Conservation (phyloP, 2,329 filamentous ascomycete species). For the Epichloe gansuensis region DNA sequence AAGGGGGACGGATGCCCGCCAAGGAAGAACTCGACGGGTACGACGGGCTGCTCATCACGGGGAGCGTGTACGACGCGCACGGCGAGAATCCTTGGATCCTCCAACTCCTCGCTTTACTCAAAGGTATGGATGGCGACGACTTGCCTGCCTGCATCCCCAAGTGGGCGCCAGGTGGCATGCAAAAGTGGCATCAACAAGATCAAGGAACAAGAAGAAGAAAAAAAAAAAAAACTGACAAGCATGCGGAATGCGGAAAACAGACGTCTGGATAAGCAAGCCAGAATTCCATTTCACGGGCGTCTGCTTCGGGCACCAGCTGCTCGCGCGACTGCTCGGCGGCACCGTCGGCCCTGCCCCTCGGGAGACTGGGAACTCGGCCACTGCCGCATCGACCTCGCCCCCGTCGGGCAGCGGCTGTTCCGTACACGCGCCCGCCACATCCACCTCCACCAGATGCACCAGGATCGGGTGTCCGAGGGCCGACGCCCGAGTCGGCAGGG, state of each 20-base stretch:
- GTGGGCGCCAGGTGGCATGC: too few relatives aligned
- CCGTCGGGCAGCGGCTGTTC: constrained; percentile 48
- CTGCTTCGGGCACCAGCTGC: constrained; percentile 74
- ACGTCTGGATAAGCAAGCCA: constrained; percentile 37
- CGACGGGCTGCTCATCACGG: constrained; percentile 64
- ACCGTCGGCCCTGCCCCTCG: constrained; percentile 51
- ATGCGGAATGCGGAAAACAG: constrained; percentile 12
- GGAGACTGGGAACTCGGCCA: constrained; percentile 66
- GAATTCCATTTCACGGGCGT: constrained; percentile 55
- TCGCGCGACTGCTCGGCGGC: constrained; percentile 58
- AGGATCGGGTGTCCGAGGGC: constrained; percentile 55
- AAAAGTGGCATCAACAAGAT: too few relatives aligned
- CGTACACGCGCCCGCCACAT: not conserved
- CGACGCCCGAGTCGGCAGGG: constrained; percentile 34
- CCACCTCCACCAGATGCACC: constrained; percentile 1
- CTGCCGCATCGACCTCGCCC: constrained; percentile 49
- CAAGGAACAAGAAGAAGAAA: too few relatives aligned
- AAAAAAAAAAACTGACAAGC: not conserved
- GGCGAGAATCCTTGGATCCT: constrained; percentile 63
- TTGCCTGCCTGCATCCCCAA: too few relatives aligned
- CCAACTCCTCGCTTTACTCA: constrained; percentile 48
- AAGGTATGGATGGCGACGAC: constrained; percentile 23
- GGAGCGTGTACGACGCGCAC: constrained; percentile 57
- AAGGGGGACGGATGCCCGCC: constrained; percentile 32
- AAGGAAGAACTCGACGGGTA: constrained; percentile 44